phyloP scores from a whole-genome alignment of 2,329 filamentous ascomycete genomes.

The Neofusicoccum laricinum region DNA sequence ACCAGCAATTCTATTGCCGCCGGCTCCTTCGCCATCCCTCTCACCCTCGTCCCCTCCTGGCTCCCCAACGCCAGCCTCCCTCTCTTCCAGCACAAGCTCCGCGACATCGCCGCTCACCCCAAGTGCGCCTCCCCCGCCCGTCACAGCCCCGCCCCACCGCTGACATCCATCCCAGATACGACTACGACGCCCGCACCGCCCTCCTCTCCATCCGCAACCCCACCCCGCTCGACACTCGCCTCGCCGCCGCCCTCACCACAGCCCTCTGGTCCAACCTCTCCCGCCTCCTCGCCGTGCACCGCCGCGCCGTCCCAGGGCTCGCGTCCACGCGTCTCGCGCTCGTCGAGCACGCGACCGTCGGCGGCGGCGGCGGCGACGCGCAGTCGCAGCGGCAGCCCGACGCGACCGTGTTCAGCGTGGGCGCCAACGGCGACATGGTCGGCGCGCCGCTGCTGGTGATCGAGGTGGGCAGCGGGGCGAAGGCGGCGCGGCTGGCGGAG shows the following conservation, averaged over 20 bases:
- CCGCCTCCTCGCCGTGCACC: neutral
- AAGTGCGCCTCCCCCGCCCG: neutral
- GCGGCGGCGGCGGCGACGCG: neutral
- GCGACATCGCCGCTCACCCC: neutral
- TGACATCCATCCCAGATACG: neutral
- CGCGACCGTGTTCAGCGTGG: neutral
- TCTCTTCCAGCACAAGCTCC: neutral
- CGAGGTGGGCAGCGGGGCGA: neutral
- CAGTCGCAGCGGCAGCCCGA: neutral
- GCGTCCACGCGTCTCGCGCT: neutral
- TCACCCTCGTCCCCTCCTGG: neutral
- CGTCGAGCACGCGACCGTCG: no score
- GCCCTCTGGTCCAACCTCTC: neutral
- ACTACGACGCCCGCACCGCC: neutral
- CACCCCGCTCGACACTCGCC: neutral
- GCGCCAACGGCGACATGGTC: no score
- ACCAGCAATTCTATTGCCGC: neutral
- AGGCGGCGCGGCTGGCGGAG: neutral
- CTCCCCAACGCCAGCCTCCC: neutral
- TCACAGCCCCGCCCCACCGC: neutral
- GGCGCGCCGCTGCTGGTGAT: neutral
- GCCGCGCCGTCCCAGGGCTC: neutral
- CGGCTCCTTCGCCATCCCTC: neutral
- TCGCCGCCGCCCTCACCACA: neutral
- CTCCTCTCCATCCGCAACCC: neutral